Evolutionary conservation across 1,284 basidiomycete species (phyloP).

Genomic region (Fomes fomentarius): DNA sequence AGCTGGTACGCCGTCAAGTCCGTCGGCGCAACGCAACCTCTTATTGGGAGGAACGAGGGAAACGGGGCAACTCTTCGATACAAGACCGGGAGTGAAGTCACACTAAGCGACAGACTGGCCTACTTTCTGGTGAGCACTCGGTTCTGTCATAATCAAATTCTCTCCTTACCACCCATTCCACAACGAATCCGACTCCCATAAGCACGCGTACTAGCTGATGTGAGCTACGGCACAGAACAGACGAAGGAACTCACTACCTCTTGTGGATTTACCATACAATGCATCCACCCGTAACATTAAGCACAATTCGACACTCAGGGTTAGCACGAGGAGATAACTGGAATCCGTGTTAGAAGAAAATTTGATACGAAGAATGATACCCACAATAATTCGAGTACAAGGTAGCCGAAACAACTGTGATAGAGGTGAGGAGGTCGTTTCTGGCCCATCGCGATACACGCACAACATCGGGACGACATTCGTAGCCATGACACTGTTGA

Average conservation of each 20-base stretch:
- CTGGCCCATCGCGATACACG: neutral
- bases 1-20: slow-evolving; percentile 1
- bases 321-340: slow-evolving; percentile 3
- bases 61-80: neutral
- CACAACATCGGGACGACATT: slow-evolving; percentile 13
- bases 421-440: neutral
- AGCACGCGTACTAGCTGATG: slow-evolving; percentile 9
- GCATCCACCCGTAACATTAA: slow-evolving; percentile 24
- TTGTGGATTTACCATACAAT: slow-evolving; percentile 12
- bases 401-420: slow-evolving; percentile 10
- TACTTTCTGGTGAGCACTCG: neutral
- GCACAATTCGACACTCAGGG: slow-evolving; percentile 20
- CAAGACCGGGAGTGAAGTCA: neutral
- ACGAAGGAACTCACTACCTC: neutral
- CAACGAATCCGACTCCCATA: slow-evolving; percentile 7
- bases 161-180: slow-evolving; percentile 6
- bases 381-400: neutral
- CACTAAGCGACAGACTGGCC: neutral
- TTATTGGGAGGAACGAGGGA: slow-evolving; percentile 6
- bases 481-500: slow-evolving; percentile 1
- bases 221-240: neutral
- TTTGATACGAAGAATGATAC: neutral
- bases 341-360: neutral
- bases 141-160: neutral
- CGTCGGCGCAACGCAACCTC: slow-evolving; percentile 11